phyloP scores from a whole-genome alignment of 2,329 filamentous ascomycete genomes.

The Trichoderma asperellum region DNA sequence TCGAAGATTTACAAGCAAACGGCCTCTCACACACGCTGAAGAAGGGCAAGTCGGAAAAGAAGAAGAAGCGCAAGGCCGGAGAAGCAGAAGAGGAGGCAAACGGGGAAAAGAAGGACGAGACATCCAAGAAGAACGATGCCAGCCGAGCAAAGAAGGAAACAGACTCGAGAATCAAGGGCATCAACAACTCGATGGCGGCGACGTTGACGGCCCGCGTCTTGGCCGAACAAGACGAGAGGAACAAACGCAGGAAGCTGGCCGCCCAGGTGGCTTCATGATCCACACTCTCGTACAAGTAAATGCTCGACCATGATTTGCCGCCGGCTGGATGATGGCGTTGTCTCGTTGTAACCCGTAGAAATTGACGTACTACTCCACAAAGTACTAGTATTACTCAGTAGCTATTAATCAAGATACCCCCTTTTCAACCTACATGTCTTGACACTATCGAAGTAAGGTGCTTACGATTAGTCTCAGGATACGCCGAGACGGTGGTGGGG shows the following conservation, averaged over 20 bases:
- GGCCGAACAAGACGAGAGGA: conserved; percentile 80
- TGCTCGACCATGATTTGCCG: neutral
- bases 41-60: conserved; percentile 68
- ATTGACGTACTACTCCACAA: neutral
- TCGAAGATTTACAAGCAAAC: conserved; percentile 68
- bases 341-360: conserved; percentile 3
- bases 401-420: conserved; percentile 28
- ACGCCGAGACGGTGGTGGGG: neutral
- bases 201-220: conserved; percentile 84
- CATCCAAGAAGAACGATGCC: conserved; percentile 23
- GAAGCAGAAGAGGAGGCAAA: conserved; percentile 43
- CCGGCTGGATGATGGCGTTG: conserved; percentile 10
- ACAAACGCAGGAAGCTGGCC: conserved; percentile 74
- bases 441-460: neutral
- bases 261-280: conserved; percentile 38
- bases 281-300: neutral
- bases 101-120: conserved; percentile 32
- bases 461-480: neutral
- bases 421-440: neutral
- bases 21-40: conserved; percentile 87
- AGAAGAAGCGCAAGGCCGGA: conserved; percentile 69
- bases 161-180: conserved; percentile 57
- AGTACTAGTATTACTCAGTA: neutral
- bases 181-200: conserved; percentile 88
- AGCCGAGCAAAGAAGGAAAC: conserved; percentile 39